Conservation (phyloP, 768 basidiomycete genomes). For the Termitomyces eurrhizus region DNA sequence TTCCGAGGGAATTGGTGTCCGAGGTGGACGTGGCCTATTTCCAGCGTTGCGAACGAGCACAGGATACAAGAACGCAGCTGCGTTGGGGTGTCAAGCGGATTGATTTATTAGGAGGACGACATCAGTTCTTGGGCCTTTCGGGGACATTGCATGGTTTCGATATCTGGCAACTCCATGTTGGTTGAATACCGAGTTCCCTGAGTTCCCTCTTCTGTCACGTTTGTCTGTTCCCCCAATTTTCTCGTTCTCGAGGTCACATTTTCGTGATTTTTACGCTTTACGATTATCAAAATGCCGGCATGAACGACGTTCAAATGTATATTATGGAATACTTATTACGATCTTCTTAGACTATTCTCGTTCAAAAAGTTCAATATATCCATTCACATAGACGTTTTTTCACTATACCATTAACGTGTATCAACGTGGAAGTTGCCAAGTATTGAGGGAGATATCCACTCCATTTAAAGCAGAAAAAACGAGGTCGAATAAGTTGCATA, state of each 20-base stretch:
- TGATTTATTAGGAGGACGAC: conserved; percentile 47
- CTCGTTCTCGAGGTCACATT: not conserved
- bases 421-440: not conserved
- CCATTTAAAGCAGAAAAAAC: not conserved
- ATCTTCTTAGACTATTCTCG: not conserved
- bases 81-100: conserved; percentile 55
- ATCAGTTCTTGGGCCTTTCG: conserved; percentile 46
- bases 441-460: not conserved
- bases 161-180: conserved; percentile 42
- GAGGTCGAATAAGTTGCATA: not conserved
- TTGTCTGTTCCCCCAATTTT: not conserved
- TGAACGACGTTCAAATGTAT: conserved; percentile 1
- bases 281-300: not conserved
- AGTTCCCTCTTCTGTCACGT: not conserved
- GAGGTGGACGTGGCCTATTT: conserved; percentile 45
- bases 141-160: conserved; percentile 36
- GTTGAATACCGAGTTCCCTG: conserved; percentile 4
- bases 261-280: not conserved
- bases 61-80: conserved; percentile 22
- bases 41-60: conserved; percentile 32
- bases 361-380: not conserved
- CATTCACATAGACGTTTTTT: not conserved
- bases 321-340: conserved; percentile 15
- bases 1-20: conserved; percentile 27
- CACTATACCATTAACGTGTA: not conserved